These are phyloP conservation scores for Starmerella sp. DNA, from an alignment of 805 yeast species.

Conservation along the genomic window DNA sequence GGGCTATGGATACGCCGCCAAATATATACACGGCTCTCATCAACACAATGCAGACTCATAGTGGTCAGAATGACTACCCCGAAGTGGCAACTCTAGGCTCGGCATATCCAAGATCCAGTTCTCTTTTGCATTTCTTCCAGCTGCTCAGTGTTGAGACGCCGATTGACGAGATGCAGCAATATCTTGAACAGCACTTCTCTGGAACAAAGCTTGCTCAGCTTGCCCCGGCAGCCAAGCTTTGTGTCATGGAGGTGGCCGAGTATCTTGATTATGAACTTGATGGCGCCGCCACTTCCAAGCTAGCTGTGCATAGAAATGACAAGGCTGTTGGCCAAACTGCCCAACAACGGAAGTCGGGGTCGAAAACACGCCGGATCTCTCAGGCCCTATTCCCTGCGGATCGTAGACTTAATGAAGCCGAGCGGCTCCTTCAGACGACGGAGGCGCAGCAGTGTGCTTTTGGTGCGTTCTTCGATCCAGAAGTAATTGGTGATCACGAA, in stretches of 20 bases:
- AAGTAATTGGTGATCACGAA: slow-evolving; percentile 44
- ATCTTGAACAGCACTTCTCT: background rate
- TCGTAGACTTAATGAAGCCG: slow-evolving; percentile 65
- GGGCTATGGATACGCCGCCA: background rate
- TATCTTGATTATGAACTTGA: background rate
- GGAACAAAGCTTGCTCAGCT: background rate
- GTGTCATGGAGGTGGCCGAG: slow-evolving; percentile 40
- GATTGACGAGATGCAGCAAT: background rate
- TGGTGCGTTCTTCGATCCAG: slow-evolving; percentile 32
- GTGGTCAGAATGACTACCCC: background rate
- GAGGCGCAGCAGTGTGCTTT: slow-evolving; percentile 37
- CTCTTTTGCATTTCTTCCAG: background rate
- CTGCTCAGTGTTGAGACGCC: background rate
- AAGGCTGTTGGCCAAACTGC: background rate
- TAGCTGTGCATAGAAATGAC: too few species aligned
- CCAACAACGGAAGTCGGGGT: background rate
- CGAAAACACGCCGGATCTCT: background rate
- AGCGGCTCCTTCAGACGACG: slow-evolving; percentile 59
- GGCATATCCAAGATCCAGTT: background rate
- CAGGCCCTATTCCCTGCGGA: slow-evolving; percentile 60
- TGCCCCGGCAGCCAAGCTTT: slow-evolving; percentile 48
- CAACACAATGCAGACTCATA: background rate
- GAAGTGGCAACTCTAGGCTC: background rate
- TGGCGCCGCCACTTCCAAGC: background rate
- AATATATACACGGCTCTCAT: background rate